Base-by-base conservation (phyloP, 768 basidiomycete species). In the Phallus indusiatus region DNA sequence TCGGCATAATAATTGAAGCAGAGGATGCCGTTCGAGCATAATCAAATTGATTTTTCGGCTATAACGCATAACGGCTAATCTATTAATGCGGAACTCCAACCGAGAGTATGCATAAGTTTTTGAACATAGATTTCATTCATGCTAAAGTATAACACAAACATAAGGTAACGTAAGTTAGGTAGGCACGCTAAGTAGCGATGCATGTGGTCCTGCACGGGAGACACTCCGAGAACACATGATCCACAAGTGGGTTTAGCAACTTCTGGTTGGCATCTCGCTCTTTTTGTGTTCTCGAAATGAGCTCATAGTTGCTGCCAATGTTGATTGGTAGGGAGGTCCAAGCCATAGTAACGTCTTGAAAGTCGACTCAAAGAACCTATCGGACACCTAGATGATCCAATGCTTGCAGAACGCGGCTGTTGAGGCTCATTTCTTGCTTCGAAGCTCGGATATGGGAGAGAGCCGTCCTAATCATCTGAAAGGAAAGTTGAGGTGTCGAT, bases 201-300 rank as follows among this genome's bases (percentile, higher is more conserved):
- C 42, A 42, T 42, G 4, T 42, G 42, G 42, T n/a, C 42, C 12
- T 42, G 2, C 42, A 4, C 5, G 42, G 12, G 42, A 42, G 42
- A 42, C 42, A 42, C n/a, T n/a, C n/a, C 42, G n/a, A 42, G 42
- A 42, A 42, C 42, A 42, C 42, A 14, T 28, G 3, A 11, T 42
- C 12, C 42, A 14, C 2, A 42, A 42, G 42, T 42, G 14, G 42
- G 12, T 14, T 42, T 42, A 14, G n/a, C 12, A 42, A 42, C 57
- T 36, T 47, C 50, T 51, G n/a, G 57, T 51, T 59, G 57, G 57
- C 57, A 48, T 22, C 50, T 24, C 52, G 57, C 57, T 59, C 57
- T 59, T 59, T 51, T 24, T 34, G 57, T 59, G 50, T 51, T 59
- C 57, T n/a, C 42, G n/a, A 42, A 42, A 42, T 42, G 42, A 42